A percentile compares a stretch with the other conserved stretches of the same genome.
Evolutionary conservation across 495 filamentous ascomycete genomes (phyloP).

Genomic region (Aspergillus nanangensis): DNA sequence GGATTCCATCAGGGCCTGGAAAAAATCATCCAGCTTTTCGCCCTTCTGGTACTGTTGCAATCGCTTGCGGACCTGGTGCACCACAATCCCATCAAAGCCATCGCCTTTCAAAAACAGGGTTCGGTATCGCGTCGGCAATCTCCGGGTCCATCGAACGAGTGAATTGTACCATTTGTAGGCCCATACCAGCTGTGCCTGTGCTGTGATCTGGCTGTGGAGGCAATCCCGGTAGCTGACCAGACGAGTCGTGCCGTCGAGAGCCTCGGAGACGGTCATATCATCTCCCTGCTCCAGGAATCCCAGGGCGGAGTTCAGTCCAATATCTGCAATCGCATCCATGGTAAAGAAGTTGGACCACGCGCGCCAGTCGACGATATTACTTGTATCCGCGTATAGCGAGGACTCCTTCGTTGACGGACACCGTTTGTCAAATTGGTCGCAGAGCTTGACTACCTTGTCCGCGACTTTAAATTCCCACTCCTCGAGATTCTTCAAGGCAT

Average conservation of each 20-base stretch:
- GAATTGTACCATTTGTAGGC: constrained; percentile 38
- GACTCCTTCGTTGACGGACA: constrained; percentile 12
- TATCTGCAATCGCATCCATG: constrained; percentile 40
- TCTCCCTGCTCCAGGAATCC: constrained; percentile 38
- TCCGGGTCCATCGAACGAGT: constrained; percentile 8
- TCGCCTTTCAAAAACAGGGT: constrained; percentile 8
- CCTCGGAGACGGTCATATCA: constrained; percentile 27
- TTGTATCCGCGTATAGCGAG: too few relatives aligned
- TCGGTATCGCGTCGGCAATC: too few relatives aligned
- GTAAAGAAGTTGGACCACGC: constrained; percentile 28
- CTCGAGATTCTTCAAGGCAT: constrained; percentile 45
- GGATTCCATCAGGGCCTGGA: constrained; percentile 42
- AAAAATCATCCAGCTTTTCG: constrained; percentile 51
- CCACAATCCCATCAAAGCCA: constrained; percentile 30
- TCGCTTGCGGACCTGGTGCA: constrained; percentile 24
- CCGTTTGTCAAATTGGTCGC: constrained; percentile 23
- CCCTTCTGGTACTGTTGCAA: constrained; percentile 31
- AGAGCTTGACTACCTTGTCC: constrained; percentile 29
- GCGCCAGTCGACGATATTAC: constrained; percentile 30
- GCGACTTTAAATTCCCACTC: constrained; percentile 47
- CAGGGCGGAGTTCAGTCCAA: constrained; percentile 36
- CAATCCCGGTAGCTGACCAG: constrained; percentile 32
- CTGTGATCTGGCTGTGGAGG: constrained; percentile 28
- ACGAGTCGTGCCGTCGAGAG: constrained; percentile 26
- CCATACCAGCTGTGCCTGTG: constrained; percentile 36